Conservation (phyloP, 1,284 basidiomycete species). For the Heterobasidion annosum region DNA sequence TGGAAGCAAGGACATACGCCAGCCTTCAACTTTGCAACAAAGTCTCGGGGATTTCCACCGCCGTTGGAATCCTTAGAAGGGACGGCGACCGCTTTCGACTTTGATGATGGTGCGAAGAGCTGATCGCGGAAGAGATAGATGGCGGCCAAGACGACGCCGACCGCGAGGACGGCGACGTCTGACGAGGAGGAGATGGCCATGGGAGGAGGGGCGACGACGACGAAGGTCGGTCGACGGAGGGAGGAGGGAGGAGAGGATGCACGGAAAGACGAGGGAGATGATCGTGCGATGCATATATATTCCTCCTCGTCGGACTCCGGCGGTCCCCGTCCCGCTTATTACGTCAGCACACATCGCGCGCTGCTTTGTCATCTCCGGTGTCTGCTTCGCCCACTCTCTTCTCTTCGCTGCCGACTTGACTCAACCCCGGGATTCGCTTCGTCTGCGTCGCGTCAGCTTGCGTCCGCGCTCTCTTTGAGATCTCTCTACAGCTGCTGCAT, state of each 20-base stretch:
- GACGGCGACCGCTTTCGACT: constrained; percentile 43
- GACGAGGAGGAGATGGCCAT: constrained; percentile 44
- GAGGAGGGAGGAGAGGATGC: constrained; percentile 6
- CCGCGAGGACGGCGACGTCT: constrained; percentile 58
- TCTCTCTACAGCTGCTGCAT: too few species aligned
- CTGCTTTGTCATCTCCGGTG: too few species aligned
- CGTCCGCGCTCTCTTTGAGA: too few species aligned
- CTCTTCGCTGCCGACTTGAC: too few species aligned
- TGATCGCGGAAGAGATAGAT: constrained; percentile 75
- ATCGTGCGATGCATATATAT: constrained; percentile 2
- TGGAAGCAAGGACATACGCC: constrained; percentile 47
- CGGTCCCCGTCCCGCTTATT: not conserved
- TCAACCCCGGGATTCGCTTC: too few species aligned
- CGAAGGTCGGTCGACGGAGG: constrained; percentile 13
- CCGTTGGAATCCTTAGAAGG: constrained; percentile 46
- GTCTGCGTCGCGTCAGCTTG: too few species aligned
- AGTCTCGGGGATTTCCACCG: constrained; percentile 79
- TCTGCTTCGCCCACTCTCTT: too few species aligned
- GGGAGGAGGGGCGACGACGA: constrained; percentile 24
- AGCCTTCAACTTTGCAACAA: constrained; percentile 84
- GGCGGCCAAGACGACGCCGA: constrained; percentile 65
- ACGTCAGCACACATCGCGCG: not conserved
- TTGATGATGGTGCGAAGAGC: constrained; percentile 48
- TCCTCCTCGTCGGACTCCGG: not conserved
- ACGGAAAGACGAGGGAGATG: constrained; percentile 4